Conservation (phyloP, 116 monocot species). For the Posidonia oceanica region DNA sequence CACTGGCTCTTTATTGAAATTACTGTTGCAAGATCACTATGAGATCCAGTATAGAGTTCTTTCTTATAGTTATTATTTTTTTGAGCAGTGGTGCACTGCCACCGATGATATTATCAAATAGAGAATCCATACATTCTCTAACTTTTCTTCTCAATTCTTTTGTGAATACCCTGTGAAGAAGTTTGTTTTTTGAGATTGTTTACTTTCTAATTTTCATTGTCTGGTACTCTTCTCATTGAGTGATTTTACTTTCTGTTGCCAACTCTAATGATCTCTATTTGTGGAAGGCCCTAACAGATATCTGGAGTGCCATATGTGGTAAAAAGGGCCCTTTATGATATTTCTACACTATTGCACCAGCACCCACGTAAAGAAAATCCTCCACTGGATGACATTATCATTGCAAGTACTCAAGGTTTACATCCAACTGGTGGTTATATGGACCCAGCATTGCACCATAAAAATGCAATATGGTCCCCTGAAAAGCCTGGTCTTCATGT, state of each 20-base stretch:
- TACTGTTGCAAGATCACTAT: too few relatives aligned
- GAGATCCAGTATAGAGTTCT: too few relatives aligned
- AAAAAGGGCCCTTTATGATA: constrained; percentile 51
- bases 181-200: too few relatives aligned
- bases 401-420: constrained; percentile 47
- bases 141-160: too few relatives aligned
- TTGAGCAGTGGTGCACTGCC: too few relatives aligned
- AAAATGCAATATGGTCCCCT: constrained; percentile 12
- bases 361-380: constrained; percentile 70
- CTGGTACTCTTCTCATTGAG: background rate
- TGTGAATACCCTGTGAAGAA: too few relatives aligned
- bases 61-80: too few relatives aligned
- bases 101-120: too few relatives aligned
- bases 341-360: constrained; percentile 54
- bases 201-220: background rate
- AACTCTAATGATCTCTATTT: background rate
- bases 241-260: background rate
- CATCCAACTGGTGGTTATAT: constrained; percentile 15
- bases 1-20: too few relatives aligned
- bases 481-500: too few relatives aligned
- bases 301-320: constrained; percentile 44
- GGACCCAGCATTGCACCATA: constrained; percentile 22
- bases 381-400: constrained; percentile 55
- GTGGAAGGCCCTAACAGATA: constrained; percentile 32
- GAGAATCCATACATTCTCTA: too few relatives aligned